phyloP scores from a whole-genome alignment of 2,329 filamentous ascomycete genomes.

The Cytospora leucostoma region DNA sequence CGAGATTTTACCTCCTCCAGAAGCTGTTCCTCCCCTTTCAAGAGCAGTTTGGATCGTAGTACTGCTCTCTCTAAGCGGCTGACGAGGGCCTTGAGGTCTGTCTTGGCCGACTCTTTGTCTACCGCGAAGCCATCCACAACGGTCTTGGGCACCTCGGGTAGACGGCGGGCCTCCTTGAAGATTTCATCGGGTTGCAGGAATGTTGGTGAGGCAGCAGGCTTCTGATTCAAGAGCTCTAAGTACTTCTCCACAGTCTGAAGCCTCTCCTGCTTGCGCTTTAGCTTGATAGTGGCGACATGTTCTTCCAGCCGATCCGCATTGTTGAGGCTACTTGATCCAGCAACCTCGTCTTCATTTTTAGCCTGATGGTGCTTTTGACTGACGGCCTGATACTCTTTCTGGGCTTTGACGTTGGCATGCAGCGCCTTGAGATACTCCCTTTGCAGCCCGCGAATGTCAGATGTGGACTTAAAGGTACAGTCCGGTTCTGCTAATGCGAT shows the following conservation, averaged over 20 bases:
- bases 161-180: constrained; percentile 45
- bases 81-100: constrained; percentile 50
- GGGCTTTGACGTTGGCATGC: constrained; percentile 53
- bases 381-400: constrained; percentile 47
- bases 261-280: constrained; percentile 54
- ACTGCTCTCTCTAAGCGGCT: constrained; percentile 59
- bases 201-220: constrained; percentile 52
- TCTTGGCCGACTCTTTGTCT: constrained; percentile 41
- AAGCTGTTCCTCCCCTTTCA: constrained; percentile 58
- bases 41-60: constrained; percentile 57
- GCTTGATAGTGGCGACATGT: constrained; percentile 52
- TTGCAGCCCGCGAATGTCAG: constrained; percentile 50
- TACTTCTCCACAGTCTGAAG: constrained; percentile 53
- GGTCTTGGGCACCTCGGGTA: constrained; percentile 55
- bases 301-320: constrained; percentile 44
- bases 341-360: constrained; percentile 33
- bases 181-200: constrained; percentile 54
- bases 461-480: constrained; percentile 38
- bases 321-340: constrained; percentile 7
- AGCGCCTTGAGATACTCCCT: constrained; percentile 58
- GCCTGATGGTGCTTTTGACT: constrained; percentile 28
- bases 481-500: constrained; percentile 51
- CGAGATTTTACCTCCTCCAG: constrained; percentile 50
- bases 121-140: constrained; percentile 53
- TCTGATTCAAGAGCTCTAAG: constrained; percentile 52